Evolutionary conservation across 1,284 basidiomycete species (phyloP).

Genomic region (Moesziomyces globuligerus): DNA sequence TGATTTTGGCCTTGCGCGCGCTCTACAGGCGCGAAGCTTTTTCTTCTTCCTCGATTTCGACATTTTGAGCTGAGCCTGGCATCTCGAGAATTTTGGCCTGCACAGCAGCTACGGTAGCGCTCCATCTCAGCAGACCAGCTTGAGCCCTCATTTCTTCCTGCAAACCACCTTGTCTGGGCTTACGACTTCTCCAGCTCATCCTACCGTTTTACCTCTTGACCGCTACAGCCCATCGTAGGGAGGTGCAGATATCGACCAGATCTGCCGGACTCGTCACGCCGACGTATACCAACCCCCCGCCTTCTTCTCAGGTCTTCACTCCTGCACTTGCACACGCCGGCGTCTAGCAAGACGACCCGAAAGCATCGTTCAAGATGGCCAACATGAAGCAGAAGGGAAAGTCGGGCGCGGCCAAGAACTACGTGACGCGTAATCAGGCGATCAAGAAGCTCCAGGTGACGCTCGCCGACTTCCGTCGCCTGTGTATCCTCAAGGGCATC

Average conservation of each 20-base stretch:
- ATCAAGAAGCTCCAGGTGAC: conserved; percentile 84
- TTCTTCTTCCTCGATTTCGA: not conserved
- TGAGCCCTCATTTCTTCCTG: too few relatives aligned
- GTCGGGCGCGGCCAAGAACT: conserved; percentile 76
- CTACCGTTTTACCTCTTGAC: too few relatives aligned
- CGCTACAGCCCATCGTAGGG: too few relatives aligned
- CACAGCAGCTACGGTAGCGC: too few relatives aligned
- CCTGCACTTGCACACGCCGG: conserved; percentile 1
- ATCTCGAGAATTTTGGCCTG: too few relatives aligned
- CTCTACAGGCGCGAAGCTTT: conserved; percentile 5
- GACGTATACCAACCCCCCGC: not conserved
- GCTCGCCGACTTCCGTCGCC: conserved; percentile 92
- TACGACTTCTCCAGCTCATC: too few relatives aligned
- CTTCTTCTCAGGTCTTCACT: not conserved
- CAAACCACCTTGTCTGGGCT: too few relatives aligned
- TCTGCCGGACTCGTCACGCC: conserved; percentile 2
- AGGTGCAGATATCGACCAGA: too few relatives aligned
- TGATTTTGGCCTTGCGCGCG: conserved; percentile 3
- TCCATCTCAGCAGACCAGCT: too few relatives aligned
- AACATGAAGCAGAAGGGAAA: conserved; percentile 87
- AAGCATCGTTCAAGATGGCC: conserved; percentile 74
- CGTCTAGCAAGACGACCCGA: conserved; percentile 6
- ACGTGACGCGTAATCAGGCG: conserved; percentile 79
- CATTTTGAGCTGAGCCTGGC: too few relatives aligned
- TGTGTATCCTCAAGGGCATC: conserved; percentile 99